Base-by-base conservation (phyloP, 2,329 filamentous ascomycete genomes). In the Pseudonectria buxi region DNA sequence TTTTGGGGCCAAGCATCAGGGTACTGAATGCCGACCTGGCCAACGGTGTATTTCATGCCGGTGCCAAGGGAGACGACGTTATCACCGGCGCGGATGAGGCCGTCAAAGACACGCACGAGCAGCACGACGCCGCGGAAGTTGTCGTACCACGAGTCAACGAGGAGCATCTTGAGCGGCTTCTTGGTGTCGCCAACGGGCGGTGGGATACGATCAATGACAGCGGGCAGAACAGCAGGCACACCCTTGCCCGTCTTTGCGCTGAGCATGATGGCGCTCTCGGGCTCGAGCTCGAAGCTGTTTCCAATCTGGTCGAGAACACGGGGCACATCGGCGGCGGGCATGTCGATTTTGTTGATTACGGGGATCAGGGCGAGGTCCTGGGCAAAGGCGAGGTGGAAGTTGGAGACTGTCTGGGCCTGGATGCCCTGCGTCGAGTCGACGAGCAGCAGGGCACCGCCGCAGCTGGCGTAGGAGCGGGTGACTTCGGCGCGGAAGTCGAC, bases 91-190 rank as follows among this genome's bases (percentile, higher is more conserved):
- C 74, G 78, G 44, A 98, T 72, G 33, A 78, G 76, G 10, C 92
- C 92, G 46, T 96, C 88, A 51, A 98, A 98, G 13, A 98, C 71
- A 10, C 92, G 74, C 10, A 98, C 88, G 6, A 98, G 72, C 33
- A 95, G 72, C 35, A 96, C 83, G 25, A 98, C 92, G 10, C 92
- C 92, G 47, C 88, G 84, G 62, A 95, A 98, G 41, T 83, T 89
- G 55, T 95, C 89, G 58, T 98, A 98, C 92, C 92, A 98, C 14
- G 89, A 95, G 62, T 98, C 92, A 18, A 98, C 88, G 11, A 98
- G 77, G 31, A 98, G 69, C 63, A 96, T 74, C 40, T 86, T 81
- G 37, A 95, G 62, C 2, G 88, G 86, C 50, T 81, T 84, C 12
- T 63, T 71, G 35, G 72, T 64, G 49, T 92, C 80, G 4, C 92